Evolutionary conservation across 2,329 filamentous ascomycete species (phyloP), one percentile per base, ranked within the genome.

Genomic region (Basipetospora sp.): DNA sequence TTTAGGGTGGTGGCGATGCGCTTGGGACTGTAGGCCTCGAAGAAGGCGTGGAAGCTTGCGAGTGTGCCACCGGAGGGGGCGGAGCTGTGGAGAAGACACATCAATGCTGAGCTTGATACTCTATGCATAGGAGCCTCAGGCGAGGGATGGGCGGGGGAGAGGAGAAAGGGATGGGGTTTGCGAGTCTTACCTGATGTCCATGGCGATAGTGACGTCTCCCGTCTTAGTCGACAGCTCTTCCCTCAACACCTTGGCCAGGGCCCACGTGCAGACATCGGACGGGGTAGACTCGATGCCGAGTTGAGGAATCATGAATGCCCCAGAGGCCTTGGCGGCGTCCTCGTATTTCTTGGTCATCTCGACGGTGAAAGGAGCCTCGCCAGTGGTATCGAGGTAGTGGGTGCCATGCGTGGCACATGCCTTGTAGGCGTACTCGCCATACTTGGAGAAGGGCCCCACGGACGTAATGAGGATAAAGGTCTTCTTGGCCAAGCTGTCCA

Each of bases 61-160:
- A 87, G 57, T 2, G 81, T 78, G 33, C 77, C 77, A n/a, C 76
- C 76, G 2, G 75, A 80, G 3, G 72, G 67, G 2, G 56, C 48
- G 18, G 58, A 53, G 31, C 65, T 71, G 39, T 48, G 44, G 19
- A 40, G 22, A 25, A 11, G 6, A 25, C 22, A 11, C n/a, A n/a
- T n/a, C n/a, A n/a, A n/a, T n/a, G n/a, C n/a, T n/a, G n/a, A n/a
- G n/a, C n/a, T n/a, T n/a, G n/a, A n/a, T n/a, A n/a, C n/a, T n/a
- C n/a, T n/a, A n/a, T n/a, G n/a, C n/a, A n/a, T n/a, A n/a, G n/a
- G n/a, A n/a, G n/a, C n/a, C n/a, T n/a, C n/a, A n/a, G n/a, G n/a
- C n/a, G n/a, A n/a, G n/a, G n/a, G n/a, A n/a, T n/a, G n/a, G n/a
- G n/a, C n/a, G n/a, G n/a, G 18, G 18, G 9, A 33, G 31, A 17